phyloP scores from a whole-genome alignment of 202 grass and related monocot species.

The Hordeum pubiflorum region DNA sequence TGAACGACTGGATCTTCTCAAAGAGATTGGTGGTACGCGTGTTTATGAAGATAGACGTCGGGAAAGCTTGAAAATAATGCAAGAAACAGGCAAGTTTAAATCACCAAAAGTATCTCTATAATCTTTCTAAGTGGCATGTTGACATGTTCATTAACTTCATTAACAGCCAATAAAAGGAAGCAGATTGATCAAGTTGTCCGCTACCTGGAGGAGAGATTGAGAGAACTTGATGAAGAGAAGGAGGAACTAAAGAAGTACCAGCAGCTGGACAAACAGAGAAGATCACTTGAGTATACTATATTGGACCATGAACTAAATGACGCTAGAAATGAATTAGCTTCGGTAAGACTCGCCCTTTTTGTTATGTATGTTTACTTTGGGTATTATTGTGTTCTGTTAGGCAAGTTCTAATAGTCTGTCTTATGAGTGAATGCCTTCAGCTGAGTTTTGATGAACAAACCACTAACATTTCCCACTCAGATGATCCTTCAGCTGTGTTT shows the following conservation, averaged over 20 bases:
- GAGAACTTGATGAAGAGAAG: slow-evolving; percentile 99
- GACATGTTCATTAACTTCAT: slow-evolving; percentile 7
- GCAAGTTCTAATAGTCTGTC: slow-evolving; percentile 1
- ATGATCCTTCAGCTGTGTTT: neutral
- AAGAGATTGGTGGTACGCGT: slow-evolving; percentile 95
- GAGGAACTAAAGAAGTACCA: slow-evolving; percentile 97
- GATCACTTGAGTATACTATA: slow-evolving; percentile 94
- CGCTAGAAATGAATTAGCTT: slow-evolving; percentile 73
- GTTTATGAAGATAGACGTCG: slow-evolving; percentile 88
- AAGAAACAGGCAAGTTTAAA: slow-evolving; percentile 77
- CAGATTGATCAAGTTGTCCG: slow-evolving; percentile 98
- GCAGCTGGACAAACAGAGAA: slow-evolving; percentile 90
- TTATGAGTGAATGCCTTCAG: neutral
- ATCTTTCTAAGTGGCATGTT: neutral
- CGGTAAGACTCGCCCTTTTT: slow-evolving; percentile 38
- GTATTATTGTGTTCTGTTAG: neutral
- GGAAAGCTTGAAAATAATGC: slow-evolving; percentile 99
- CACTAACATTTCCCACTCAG: neutral
- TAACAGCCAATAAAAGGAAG: slow-evolving; percentile 92
- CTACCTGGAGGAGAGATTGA: slow-evolving; percentile 83
- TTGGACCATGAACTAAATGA: slow-evolving; percentile 91
- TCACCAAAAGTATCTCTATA: neutral
- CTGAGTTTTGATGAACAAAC: slow-evolving; percentile 12
- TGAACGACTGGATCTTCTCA: slow-evolving; percentile 92
- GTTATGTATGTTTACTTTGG: neutral